phyloP scores from a whole-genome alignment of 23 red algal species.

The Rhodosorus marinus region DNA sequence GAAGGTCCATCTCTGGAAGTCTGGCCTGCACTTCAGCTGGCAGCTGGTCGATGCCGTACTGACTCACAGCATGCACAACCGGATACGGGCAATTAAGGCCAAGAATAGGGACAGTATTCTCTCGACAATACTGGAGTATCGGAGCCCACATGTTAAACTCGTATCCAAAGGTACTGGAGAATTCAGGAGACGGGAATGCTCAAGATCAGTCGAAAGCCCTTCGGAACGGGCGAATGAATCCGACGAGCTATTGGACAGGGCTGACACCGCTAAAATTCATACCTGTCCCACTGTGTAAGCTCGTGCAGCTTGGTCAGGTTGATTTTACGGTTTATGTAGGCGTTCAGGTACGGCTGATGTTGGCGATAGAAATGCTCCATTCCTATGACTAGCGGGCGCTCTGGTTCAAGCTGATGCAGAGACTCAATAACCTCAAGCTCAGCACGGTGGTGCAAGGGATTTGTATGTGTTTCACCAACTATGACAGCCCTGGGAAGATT shows the following conservation, averaged over 20 bases:
- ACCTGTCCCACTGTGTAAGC: conserved; percentile 31
- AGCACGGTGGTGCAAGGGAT: conserved; percentile 8
- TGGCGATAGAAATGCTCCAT: conserved; percentile 69
- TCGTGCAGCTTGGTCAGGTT: conserved; percentile 18
- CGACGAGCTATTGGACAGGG: too few species aligned
- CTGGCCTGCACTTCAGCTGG: conserved; percentile 11
- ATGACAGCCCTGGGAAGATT: too few species aligned
- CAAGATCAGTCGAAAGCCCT: too few species aligned
- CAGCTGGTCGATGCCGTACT: conserved; percentile 23
- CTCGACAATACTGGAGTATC: conserved; percentile 52
- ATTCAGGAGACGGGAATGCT: too few species aligned
- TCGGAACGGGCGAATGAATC: too few species aligned
- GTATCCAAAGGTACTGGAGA: conserved; percentile 54
- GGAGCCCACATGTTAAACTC: conserved; percentile 27
- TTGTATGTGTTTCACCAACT: conserved; percentile 14
- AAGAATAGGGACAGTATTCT: conserved; percentile 26
- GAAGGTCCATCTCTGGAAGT: conserved; percentile 51
- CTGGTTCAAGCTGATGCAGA: not conserved
- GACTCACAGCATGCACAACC: conserved; percentile 11
- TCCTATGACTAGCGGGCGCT: conserved; percentile 33
- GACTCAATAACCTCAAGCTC: conserved; percentile 4
- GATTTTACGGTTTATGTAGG: conserved; percentile 34
- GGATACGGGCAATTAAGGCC: conserved; percentile 55
- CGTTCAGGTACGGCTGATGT: conserved; percentile 37
- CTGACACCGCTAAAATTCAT: too few species aligned